Percentiles rank a stretch among this genome's conserved stretches.
Conservation (phyloP, 2,329 filamentous ascomycete species). For the Blastomyces parvus region DNA sequence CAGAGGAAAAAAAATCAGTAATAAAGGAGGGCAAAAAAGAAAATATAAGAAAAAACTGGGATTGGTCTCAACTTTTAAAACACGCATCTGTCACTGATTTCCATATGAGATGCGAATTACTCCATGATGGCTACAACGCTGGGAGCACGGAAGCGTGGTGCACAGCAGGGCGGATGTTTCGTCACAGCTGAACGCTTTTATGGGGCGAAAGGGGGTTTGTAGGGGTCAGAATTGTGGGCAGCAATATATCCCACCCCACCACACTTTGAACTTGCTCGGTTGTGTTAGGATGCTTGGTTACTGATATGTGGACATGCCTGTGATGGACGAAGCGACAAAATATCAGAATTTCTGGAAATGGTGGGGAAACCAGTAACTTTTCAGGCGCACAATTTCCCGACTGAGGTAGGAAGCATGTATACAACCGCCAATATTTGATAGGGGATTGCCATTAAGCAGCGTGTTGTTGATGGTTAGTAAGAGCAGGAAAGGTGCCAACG, state of each 20-base stretch:
- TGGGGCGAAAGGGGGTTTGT: neutral
- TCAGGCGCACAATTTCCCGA: too few species aligned
- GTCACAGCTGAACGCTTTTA: neutral
- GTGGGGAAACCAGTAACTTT: too few species aligned
- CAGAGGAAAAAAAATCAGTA: neutral
- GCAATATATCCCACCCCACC: neutral
- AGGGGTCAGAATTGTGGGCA: neutral
- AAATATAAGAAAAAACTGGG: neutral
- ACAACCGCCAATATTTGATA: too few species aligned
- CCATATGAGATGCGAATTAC: neutral
- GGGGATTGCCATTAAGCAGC: too few species aligned
- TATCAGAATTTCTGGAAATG: too few species aligned
- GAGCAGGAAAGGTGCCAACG: too few species aligned
- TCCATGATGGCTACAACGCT: slow-evolving; percentile 1
- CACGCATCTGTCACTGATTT: neutral
- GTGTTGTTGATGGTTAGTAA: too few species aligned
- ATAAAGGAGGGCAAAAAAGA: neutral
- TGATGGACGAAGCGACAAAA: too few species aligned
- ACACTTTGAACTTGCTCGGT: too few species aligned
- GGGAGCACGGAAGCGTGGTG: neutral
- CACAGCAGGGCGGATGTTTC: neutral
- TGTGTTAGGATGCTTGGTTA: too few species aligned
- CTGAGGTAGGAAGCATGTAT: too few species aligned
- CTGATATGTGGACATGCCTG: too few species aligned
- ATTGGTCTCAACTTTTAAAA: neutral